A percentile compares a stretch with the other conserved stretches of the same genome.
These are phyloP conservation scores for Neurospora pannonica DNA, from an alignment of 495 filamentous ascomycete genomes.

Conservation along the genomic window DNA sequence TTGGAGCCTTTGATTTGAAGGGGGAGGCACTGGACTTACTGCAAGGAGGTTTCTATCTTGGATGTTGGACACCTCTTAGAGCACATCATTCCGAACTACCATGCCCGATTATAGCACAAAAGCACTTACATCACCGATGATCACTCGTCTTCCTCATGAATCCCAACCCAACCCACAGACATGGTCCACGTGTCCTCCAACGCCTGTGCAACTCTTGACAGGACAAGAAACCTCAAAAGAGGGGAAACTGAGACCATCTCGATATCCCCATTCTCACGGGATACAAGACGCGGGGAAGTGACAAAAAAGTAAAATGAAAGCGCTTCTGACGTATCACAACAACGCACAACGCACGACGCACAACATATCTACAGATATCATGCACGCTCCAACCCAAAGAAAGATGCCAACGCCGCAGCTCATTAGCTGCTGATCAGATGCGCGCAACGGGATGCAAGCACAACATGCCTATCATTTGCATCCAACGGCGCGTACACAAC, in stretches of 20 bases:
- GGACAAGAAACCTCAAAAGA: neutral
- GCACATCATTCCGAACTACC: neutral
- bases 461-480: too few species aligned
- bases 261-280: neutral
- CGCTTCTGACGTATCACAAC: neutral
- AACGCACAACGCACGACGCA: neutral
- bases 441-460: neutral
- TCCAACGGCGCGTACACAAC: neutral
- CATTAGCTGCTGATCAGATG: neutral
- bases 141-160: neutral
- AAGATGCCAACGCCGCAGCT: neutral
- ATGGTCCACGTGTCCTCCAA: neutral
- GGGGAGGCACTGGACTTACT: neutral
- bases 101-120: neutral
- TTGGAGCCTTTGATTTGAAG: conserved; percentile 7
- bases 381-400: neutral
- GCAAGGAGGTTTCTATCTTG: neutral
- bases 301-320: neutral
- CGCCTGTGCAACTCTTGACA: neutral
- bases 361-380: neutral
- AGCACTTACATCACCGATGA: neutral
- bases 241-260: neutral
- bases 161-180: neutral
- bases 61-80: neutral
- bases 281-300: neutral